Base-by-base conservation (phyloP, 2,329 filamentous ascomycete genomes). In the Hansfordia pulvinata region DNA sequence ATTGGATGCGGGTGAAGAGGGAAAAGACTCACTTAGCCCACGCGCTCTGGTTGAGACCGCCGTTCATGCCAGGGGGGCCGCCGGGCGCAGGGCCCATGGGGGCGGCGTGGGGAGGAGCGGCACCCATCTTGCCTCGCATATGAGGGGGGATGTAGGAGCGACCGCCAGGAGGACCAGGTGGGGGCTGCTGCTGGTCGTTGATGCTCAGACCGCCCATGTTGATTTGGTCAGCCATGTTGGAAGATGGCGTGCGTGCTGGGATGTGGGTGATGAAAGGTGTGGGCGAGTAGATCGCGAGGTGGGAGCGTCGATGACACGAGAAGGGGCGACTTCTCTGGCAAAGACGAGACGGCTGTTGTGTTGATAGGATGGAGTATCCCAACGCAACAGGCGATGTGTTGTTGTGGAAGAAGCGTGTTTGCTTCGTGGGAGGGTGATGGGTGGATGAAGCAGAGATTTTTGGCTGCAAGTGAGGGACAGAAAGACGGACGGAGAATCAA, bases 71-170 rank as follows among this genome's bases (percentile, higher is more conserved):
- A 30, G 36, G 31, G 14, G 37, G 34, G 17, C 29, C 38, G 31
- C 18, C 39, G 35, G 30, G 41, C 43, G 44, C 47, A 29, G 38
- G 40, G 31, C 35, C 33, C n/a, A n/a, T n/a, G n/a, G n/a, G n/a
- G n/a, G n/a, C n/a, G n/a, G n/a, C n/a, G n/a, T n/a, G n/a, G 31
- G 38, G 39, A 30, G 35, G 35, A 25, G 36, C 41, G 31, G 33
- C 46, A 31, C 50, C 54, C 43, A 60, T 54, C 52, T 69, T 69
- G 43, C 59, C 61, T 49, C 82, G 76, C 65, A 86, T 74, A 56
- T 90, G 83, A 54, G 82, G 82, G 39, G 82, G 82, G 40, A 90
- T 85, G 64, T 90, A 90, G 30, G 80, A 80, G 46, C 77, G 76
- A 41, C 59, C 54, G 20, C 47, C 43, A 15, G 38, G 41, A 31